A percentile compares a stretch with the other conserved stretches of the same genome.
Conservation (phyloP, 2,329 filamentous ascomycete genomes). For the Helotiales sp. region DNA sequence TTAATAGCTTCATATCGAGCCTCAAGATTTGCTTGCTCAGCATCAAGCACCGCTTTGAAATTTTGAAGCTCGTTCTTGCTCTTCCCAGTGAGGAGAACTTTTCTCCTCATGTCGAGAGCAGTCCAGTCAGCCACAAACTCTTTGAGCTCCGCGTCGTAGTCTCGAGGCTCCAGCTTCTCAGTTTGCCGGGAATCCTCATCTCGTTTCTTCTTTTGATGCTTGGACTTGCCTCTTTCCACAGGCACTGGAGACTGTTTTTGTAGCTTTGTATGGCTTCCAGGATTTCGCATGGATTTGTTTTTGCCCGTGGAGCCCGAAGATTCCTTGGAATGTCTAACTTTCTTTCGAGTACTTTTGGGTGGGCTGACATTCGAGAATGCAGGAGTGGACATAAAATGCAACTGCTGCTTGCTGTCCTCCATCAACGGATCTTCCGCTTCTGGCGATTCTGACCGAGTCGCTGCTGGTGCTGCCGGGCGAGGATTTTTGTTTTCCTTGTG, state of each 20-base stretch:
- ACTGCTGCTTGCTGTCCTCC: constrained; percentile 3
- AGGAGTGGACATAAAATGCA: constrained; percentile 17
- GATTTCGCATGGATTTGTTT: neutral
- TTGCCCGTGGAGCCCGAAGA: constrained; percentile 1
- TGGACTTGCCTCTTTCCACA: neutral
- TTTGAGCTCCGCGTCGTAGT: neutral
- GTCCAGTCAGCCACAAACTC: constrained; percentile 5
- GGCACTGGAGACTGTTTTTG: constrained; percentile 1
- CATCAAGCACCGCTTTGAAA: constrained; percentile 7
- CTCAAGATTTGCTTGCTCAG: neutral
- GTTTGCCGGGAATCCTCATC: neutral
- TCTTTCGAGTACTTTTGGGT: constrained; percentile 2
- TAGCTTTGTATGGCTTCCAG: neutral
- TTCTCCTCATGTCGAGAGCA: neutral
- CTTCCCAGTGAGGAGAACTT: neutral
- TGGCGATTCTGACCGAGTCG: neutral
- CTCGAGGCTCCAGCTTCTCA: neutral
- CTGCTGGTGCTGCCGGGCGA: neutral
- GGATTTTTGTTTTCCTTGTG: constrained; percentile 14
- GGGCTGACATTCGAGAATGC: neutral
- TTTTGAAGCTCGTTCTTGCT: constrained; percentile 4
- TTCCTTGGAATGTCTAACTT: constrained; percentile 7
- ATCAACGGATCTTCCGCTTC: neutral
- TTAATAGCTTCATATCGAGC: neutral
- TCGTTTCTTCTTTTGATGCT: neutral